Evolutionary conservation across 129 eudicot species (phyloP).

Genomic region (Pulicaria dysenterica): DNA sequence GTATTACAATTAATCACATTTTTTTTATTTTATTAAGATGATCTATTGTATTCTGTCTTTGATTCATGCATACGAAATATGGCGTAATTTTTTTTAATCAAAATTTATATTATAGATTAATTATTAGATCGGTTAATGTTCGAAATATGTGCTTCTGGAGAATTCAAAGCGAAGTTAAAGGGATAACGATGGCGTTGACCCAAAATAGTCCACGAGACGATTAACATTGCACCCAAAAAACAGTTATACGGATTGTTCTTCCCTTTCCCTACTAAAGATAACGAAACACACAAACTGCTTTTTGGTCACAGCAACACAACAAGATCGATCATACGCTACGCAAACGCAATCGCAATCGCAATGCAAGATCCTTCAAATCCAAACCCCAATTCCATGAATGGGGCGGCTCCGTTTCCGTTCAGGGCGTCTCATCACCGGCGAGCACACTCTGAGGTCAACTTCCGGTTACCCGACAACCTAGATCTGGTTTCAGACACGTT

Average conservation of each 20-base stretch:
- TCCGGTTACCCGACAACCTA: slow-evolving; percentile 75
- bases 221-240: slow-evolving; percentile 30
- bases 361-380: slow-evolving; percentile 65
- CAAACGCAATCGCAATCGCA: slow-evolving; percentile 16
- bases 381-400: slow-evolving; percentile 38
- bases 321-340: slow-evolving; percentile 2
- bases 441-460: slow-evolving; percentile 84
- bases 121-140: no score
- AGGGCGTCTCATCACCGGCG: slow-evolving; percentile 76
- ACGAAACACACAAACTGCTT: slow-evolving; percentile 18
- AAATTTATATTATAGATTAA: no score
- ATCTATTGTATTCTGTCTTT: no score
- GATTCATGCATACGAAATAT: no score
- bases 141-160: not conserved
- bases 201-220: slow-evolving; percentile 27
- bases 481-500: slow-evolving; percentile 63
- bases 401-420: slow-evolving; percentile 41
- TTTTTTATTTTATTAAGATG: no score
- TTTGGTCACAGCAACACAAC: not conserved
- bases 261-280: slow-evolving; percentile 21
- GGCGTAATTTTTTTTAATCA: no score
- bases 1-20: no score
- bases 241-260: slow-evolving; percentile 22
- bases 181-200: slow-evolving; percentile 33
- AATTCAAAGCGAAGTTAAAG: slow-evolving; percentile 18